Evolutionary conservation across 1,284 basidiomycete genomes (phyloP), one percentile per base, ranked within the genome.

Genomic region (Cutaneotrichosporon sp.): DNA sequence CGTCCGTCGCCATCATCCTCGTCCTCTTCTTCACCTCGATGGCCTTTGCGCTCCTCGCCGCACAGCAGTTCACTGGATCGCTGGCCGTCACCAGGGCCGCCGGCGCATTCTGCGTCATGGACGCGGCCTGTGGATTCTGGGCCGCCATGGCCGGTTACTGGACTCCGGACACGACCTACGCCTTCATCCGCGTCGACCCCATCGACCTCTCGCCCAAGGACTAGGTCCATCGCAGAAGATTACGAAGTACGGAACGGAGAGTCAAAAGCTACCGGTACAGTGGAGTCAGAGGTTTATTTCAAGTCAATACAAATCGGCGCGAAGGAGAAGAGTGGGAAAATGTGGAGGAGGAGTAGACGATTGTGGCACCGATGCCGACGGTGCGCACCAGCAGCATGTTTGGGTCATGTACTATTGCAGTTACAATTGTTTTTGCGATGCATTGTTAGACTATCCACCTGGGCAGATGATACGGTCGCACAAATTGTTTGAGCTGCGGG

Each of bases 71-170:
- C 31, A 53, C 62, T 1, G 56, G 56, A 38, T n/a, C 18, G 6
- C 16, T 50, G 56, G 10, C 21, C 8, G 40, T 51, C 11, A 57
- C 46, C 36, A 47, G 36, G 22, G 66, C 62, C 34, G 53, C 62
- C 13, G 66, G 66, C 26, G 59, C 60, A 2, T 26, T 63, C 47
- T 58, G 62, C 62, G 30, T 65, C 60, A 58, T 63, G 26, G 64
- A 57, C 57, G 56, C 62, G 7, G 14, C 9, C 30, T 62, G 51
- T 18, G 66, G 66, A n/a, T 63, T 60, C 64, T 68, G 61, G 59
- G 62, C 66, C 8, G 66, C 64, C 10, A 63, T 68, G 52, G 56
- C 66, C 8, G 66, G 66, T 32, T 65, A 65, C 64, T 68, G 66
- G 66, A 65, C 66, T 1, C 61, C 64, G 21, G 66, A 68, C 64